Base-by-base conservation (phyloP, 2,329 filamentous ascomycete genomes). In the Elsinoe batatas region DNA sequence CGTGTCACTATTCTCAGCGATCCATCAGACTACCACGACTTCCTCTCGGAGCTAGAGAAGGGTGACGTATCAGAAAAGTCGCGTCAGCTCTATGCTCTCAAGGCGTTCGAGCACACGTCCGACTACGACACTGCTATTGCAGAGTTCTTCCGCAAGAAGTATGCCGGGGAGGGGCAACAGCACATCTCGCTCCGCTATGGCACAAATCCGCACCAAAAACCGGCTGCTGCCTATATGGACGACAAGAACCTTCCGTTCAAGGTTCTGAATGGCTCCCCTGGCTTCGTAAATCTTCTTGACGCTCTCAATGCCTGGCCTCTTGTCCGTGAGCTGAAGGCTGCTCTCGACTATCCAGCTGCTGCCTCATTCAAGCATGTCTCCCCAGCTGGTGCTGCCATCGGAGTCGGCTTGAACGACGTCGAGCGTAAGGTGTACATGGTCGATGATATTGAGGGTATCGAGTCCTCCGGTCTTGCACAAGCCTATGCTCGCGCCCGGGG, bases 341-440 rank as follows among this genome's bases (percentile, higher is more conserved):
- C 91, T 18, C 83, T 97, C 18, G 85, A 86, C 63, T 84, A 86
- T 71, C 88, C 93, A 33, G 93, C 93, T 54, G 93, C 93, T 30
- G 91, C 93, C 60, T 95, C 89, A 70, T 98, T 98, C 84, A 98
- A 96, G 82, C 93, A 98, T 71, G 93, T 97, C 60, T 98, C 93
- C 8, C 93, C 93, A 17, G 93, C 93, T 42, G 93, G 93, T 67
- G 93, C 91, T 58, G 91, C 93, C 62, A 93, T 98, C 66, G 93
- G 91, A 62, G 83, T 93, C 5, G 88, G 90, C 18, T 80, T 98
- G 61, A 88, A 77, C 61, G 82, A 87, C 38, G 87, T 88, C 53
- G 93, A 98, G 80, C 85, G 88, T 73, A 94, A 95, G 76, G 93
- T 96, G 56, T 98, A 95, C 79, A 96, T 98, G 79, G 93, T 98